These are phyloP conservation scores for Eimeria praecox DNA, from an alignment of 169 alveolate species.

Conservation along the genomic window DNA sequence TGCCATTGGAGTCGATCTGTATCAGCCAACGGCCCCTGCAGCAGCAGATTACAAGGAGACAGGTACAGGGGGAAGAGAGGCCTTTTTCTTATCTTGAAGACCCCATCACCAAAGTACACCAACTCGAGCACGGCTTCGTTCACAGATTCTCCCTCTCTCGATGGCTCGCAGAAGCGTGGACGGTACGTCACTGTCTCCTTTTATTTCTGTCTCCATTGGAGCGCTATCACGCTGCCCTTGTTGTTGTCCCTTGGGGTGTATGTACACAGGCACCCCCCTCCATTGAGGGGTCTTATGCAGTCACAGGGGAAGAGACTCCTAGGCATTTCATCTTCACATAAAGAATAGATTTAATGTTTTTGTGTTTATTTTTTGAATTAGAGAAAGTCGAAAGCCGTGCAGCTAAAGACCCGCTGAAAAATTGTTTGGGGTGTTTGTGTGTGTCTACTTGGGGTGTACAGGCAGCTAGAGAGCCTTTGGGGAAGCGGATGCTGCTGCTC, in stretches of 20 bases:
- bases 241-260: neutral
- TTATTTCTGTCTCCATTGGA: neutral
- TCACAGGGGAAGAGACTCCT: too few relatives aligned
- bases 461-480: neutral
- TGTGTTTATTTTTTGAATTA: too few relatives aligned
- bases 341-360: too few relatives aligned
- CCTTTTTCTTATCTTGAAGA: neutral
- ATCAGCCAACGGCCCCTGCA: neutral
- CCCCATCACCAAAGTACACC: neutral
- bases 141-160: conserved; percentile 18
- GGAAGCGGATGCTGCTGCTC: neutral
- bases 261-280: too few relatives aligned
- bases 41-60: neutral
- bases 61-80: conserved; percentile 13
- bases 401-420: too few relatives aligned
- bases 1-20: neutral
- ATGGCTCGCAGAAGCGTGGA: conserved; percentile 39
- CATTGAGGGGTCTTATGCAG: too few relatives aligned
- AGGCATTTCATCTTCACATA: too few relatives aligned
- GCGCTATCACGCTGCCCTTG: too few relatives aligned
- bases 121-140: conserved; percentile 19
- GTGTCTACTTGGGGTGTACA: neutral
- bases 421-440: too few relatives aligned
- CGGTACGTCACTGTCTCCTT: neutral
- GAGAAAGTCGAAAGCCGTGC: too few relatives aligned